phyloP scores from a whole-genome alignment of 495 filamentous ascomycete species.

The Chaetomium fimeti region DNA sequence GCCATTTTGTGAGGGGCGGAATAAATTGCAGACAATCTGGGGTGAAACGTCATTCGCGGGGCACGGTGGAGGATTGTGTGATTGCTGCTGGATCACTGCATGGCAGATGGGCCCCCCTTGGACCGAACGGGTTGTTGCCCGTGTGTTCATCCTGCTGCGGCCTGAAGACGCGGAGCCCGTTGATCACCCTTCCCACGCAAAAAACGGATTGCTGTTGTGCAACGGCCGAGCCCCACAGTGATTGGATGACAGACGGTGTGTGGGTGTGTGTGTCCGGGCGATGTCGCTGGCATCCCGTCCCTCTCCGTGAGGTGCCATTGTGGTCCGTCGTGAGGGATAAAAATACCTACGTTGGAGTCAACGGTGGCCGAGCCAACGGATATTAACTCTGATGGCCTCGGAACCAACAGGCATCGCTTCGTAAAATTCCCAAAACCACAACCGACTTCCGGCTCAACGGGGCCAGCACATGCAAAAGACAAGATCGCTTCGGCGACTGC shows the following conservation, averaged over 20 bases:
- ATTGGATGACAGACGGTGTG: neutral
- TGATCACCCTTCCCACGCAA: neutral
- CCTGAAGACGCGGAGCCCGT: neutral
- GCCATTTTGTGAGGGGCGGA: neutral
- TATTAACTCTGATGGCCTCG: constrained; percentile 8
- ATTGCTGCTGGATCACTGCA: neutral
- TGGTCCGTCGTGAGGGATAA: neutral
- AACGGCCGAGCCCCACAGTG: neutral
- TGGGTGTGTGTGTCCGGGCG: too few relatives aligned
- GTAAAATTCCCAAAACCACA: neutral
- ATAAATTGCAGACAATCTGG: neutral
- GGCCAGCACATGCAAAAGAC: neutral
- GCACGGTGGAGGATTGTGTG: neutral
- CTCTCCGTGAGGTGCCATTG: neutral
- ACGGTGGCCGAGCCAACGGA: constrained; percentile 2
- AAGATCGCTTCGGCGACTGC: constrained; percentile 5
- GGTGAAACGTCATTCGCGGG: constrained; percentile 2
- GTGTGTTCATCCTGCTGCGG: neutral
- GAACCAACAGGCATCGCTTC: constrained; percentile 6
- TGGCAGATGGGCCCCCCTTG: neutral
- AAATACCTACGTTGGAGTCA: neutral
- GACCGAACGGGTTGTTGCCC: neutral
- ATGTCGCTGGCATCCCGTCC: neutral
- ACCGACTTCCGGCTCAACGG: neutral
- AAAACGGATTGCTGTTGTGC: neutral